These are phyloP conservation scores for Echinochloa phyllopogon DNA, from an alignment of 176 grass and related monocot species.

Conservation along the genomic window DNA sequence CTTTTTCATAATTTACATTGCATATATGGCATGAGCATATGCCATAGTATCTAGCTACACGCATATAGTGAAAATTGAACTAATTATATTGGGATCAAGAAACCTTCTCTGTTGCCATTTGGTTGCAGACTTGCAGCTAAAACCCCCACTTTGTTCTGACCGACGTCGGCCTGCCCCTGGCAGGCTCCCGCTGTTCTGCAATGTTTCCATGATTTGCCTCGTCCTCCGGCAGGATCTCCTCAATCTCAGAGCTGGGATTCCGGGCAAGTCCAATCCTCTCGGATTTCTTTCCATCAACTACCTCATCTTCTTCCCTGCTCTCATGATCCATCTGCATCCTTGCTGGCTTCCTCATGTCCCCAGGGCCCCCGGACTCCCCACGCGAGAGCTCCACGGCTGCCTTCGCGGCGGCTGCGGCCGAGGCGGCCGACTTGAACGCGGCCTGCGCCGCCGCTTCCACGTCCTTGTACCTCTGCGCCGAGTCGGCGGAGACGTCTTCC, in stretches of 20 bases:
- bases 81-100: conserved; percentile 4
- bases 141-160: conserved; percentile 46
- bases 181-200: not conserved
- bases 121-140: conserved; percentile 17
- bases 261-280: conserved; percentile 4
- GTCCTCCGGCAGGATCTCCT: conserved; percentile 36
- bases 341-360: conserved; percentile 16
- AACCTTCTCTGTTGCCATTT: conserved; percentile 15
- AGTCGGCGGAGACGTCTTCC: conserved; percentile 1
- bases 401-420: conserved; percentile 80
- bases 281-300: not conserved
- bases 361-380: conserved; percentile 20
- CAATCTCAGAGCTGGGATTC: conserved; percentile 26
- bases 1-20: not conserved
- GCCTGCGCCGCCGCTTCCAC: conserved; percentile 77
- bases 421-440: conserved; percentile 75
- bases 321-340: not conserved
- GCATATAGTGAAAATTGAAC: not conserved
- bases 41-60: conserved; percentile 5
- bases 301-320: not conserved
- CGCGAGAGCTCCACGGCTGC: conserved; percentile 76
- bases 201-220: not conserved
- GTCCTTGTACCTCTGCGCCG: conserved; percentile 57
- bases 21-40: conserved; percentile 17
- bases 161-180: conserved; percentile 36